phyloP scores from a whole-genome alignment of 2,329 filamentous ascomycete species.

The Colletotrichum melonis region DNA sequence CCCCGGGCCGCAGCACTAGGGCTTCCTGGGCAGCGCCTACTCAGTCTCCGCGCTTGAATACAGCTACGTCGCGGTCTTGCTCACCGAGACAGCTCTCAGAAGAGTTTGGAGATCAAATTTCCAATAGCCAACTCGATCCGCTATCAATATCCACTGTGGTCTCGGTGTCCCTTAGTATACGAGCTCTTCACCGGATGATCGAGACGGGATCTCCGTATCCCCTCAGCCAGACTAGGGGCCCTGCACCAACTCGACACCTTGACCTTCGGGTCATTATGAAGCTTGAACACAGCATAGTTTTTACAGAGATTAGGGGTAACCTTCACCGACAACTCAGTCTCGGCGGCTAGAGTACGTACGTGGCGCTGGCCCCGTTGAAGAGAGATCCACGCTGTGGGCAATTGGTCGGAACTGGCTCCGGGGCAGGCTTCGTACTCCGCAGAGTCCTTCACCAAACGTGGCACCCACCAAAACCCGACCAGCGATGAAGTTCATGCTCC shows the following conservation, averaged over 20 bases:
- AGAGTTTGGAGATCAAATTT: not conserved
- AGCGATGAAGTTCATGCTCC: not conserved
- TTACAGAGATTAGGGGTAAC: not conserved
- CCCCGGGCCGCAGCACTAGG: not conserved
- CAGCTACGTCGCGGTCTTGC: not conserved
- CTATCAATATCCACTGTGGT: not conserved
- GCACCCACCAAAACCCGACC: not conserved
- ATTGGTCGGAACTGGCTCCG: conserved; percentile 12
- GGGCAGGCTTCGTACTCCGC: conserved; percentile 15
- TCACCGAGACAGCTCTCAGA: not conserved
- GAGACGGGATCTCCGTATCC: not conserved
- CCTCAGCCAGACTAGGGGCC: not conserved
- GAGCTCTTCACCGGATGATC: conserved; percentile 3
- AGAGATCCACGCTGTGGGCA: conserved; percentile 9
- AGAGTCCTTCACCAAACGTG: conserved; percentile 13
- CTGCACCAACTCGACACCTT: not conserved
- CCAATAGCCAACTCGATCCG: not conserved
- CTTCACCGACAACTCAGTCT: not conserved
- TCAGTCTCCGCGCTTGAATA: too few species aligned
- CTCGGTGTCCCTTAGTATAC: conserved; percentile 9
- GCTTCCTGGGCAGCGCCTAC: not conserved
- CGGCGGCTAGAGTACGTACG: not conserved
- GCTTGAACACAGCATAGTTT: not conserved
- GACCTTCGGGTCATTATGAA: conserved; percentile 5
- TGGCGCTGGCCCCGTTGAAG: not conserved